These are phyloP conservation scores for Friedmanniomyces simplex DNA, from an alignment of 495 filamentous ascomycete species.

Conservation along the genomic window DNA sequence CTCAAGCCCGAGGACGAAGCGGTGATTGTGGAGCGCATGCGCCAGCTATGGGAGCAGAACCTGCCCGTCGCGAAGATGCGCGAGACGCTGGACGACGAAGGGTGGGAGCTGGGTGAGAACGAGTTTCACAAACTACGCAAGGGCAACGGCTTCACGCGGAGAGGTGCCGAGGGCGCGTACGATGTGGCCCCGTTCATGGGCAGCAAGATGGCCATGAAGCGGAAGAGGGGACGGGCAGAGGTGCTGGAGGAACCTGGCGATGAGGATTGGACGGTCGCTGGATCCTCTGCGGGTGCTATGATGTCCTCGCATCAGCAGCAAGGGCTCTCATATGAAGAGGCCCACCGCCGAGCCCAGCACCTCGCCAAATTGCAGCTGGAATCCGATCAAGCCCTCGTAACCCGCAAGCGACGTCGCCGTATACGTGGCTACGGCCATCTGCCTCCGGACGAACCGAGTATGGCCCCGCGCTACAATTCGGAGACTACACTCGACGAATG, in stretches of 20 bases:
- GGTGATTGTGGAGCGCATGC: conserved; percentile 53
- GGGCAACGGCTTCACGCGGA: conserved; percentile 53
- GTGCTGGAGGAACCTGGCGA: neutral
- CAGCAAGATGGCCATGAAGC: no score
- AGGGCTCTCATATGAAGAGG: conserved; percentile 24
- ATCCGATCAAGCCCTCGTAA: conserved; percentile 51
- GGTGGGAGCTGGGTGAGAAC: conserved; percentile 58
- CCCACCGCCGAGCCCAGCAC: conserved; percentile 24
- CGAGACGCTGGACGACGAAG: conserved; percentile 54
- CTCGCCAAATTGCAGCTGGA: conserved; percentile 44
- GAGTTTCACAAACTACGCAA: conserved; percentile 56
- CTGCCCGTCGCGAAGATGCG: conserved; percentile 62
- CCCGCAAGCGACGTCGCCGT: conserved; percentile 60
- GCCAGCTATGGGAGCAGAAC: conserved; percentile 69
- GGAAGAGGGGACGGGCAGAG: neutral
- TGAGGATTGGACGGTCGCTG: neutral
- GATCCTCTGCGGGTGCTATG: no score
- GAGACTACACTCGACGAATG: conserved; percentile 74
- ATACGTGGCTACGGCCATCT: conserved; percentile 62
- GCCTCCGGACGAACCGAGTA: conserved; percentile 58
- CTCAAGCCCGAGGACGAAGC: conserved; percentile 53
- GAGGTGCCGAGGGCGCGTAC: conserved; percentile 50
- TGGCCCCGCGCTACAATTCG: conserved; percentile 65
- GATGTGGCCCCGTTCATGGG: conserved; percentile 14
- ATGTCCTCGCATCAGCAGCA: neutral